A percentile compares a stretch with the other conserved stretches of the same genome.
Evolutionary conservation across 2,329 filamentous ascomycete genomes (phyloP).

Genomic region (Diaporthe amygdali): DNA sequence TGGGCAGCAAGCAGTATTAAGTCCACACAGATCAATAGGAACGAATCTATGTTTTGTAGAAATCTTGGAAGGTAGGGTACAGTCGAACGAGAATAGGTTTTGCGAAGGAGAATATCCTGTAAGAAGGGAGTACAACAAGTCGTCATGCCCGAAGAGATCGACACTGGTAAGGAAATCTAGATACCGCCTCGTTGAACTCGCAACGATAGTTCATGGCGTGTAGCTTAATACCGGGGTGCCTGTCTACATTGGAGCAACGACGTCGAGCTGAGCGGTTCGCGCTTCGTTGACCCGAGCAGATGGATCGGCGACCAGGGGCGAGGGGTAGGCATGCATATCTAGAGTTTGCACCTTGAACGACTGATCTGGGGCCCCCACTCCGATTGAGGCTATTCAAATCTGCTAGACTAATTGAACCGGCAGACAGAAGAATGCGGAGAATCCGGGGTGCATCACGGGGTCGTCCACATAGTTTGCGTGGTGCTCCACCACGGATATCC

Average conservation of each 20-base stretch:
- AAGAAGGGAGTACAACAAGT: not conserved
- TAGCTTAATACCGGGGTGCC: not conserved
- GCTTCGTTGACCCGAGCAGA: slow-evolving; percentile 18
- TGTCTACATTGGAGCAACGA: not conserved
- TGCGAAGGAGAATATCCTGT: not conserved
- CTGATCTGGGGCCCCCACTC: not conserved
- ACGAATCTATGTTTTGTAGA: too few species aligned
- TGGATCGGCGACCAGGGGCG: not conserved
- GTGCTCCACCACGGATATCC: not conserved
- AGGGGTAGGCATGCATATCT: not conserved
- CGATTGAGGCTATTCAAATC: slow-evolving; percentile 20
- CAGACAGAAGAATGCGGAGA: slow-evolving; percentile 23
- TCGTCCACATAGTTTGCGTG: not conserved
- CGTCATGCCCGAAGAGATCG: not conserved
- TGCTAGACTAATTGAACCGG: slow-evolving; percentile 3
- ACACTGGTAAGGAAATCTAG: not conserved
- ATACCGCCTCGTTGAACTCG: not conserved
- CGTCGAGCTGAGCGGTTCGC: slow-evolving; percentile 4
- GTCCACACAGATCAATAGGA: not conserved
- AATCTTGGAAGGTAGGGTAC: not conserved
- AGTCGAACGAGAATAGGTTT: not conserved
- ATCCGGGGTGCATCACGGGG: slow-evolving; percentile 14
- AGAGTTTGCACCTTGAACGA: not conserved
- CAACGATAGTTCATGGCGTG: not conserved
- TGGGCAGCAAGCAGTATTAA: too few species aligned